Evolutionary conservation across 1,284 basidiomycete genomes (phyloP), one percentile per base, ranked within the genome.

Genomic region (Xanthoconium separans): DNA sequence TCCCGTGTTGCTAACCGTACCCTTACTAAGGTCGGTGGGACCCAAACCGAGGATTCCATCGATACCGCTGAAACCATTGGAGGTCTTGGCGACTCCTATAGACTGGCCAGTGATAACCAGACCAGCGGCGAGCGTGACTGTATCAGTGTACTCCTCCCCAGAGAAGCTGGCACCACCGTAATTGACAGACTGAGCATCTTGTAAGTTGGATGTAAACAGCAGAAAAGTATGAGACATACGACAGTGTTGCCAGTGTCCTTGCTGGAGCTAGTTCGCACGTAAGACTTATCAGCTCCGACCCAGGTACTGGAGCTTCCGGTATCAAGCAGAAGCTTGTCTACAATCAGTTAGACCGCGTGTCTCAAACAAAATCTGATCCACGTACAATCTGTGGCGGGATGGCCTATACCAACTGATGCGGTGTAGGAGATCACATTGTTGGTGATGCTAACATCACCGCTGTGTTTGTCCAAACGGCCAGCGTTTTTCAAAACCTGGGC

Each of bases 91-190:
- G 20, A 82, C 80, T 27, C 81, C 83, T 50, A 84, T 78, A 44
- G 73, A 75, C 65, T 85, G 83, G 20, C 73, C 58, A 33, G 62
- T 45, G 59, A 84, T 78, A 24, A 77, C 73, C 29, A 84, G 72
- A 6, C 57, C 64, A 1, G 68, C 47, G 6, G 68, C 62, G 36
- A 85, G 69, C 16, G 76, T 72, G 36, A 85, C 76, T 29, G 68
- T 70, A 60, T 84, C 81, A 43, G 61, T 75, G 57, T 73, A 82
- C 66, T 81, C 77, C 34, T 72, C 73, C 43, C 84, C 82, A 24
- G 66, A 70, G 66, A 83, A 40, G 11, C 9, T 40, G 18, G 9
- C 81, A 24, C 3, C 6, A 24, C 24, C 24, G 24, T 24, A 4
- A 58, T 68, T 12, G 24, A 24, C 6, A 24, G 24, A 24, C 81